These are phyloP conservation scores for Aspergillus steynii DNA, from an alignment of 495 filamentous ascomycete species.

Conservation along the genomic window DNA sequence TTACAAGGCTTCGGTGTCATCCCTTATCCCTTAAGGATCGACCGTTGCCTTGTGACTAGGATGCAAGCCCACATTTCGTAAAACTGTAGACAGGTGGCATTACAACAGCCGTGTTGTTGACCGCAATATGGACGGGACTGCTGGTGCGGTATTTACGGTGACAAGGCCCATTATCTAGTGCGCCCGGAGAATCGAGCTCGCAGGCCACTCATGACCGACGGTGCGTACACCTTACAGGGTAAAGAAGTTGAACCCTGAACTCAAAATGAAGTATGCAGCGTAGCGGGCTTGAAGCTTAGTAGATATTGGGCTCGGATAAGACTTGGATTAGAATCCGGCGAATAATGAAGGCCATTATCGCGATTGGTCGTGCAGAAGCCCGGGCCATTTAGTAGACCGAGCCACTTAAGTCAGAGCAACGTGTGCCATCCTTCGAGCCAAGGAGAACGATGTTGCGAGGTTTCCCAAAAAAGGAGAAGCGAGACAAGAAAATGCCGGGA, in stretches of 20 bases:
- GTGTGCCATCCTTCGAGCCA: neutral
- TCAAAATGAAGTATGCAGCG: neutral
- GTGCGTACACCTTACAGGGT: neutral
- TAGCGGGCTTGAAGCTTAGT: neutral
- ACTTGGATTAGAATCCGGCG: neutral
- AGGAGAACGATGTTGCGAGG: neutral
- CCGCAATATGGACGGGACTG: neutral
- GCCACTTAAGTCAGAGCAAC: neutral
- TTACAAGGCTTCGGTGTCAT: neutral
- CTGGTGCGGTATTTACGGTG: neutral
- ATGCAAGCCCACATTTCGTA: neutral
- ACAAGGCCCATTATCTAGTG: neutral
- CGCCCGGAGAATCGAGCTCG: neutral
- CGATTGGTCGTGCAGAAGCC: too few relatives aligned
- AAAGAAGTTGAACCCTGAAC: neutral
- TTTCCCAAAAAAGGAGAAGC: neutral
- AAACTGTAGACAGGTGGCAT: neutral
- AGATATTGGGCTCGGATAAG: neutral
- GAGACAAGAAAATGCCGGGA: neutral
- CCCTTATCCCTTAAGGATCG: neutral
- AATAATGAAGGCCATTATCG: neutral
- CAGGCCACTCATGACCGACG: neutral
- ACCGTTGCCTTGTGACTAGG: neutral
- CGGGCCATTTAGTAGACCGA: neutral
- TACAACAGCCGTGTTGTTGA: conserved; percentile 2